A percentile compares a stretch with the other conserved stretches of the same genome.
phyloP scores from a whole-genome alignment of 805 yeast species.

The Metschnikowia cubensis region DNA sequence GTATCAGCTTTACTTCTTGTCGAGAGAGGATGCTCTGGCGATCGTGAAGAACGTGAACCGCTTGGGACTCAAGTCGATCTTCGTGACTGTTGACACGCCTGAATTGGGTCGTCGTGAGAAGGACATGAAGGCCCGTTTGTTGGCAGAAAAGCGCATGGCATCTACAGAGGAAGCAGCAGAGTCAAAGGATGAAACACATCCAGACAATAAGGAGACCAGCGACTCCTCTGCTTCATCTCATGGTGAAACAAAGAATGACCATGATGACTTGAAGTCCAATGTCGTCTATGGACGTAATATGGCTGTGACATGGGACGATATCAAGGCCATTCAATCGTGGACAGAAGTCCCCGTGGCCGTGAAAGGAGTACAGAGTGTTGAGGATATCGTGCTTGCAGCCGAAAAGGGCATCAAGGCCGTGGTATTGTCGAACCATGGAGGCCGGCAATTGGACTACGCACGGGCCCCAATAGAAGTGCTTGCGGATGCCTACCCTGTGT shows the following conservation, averaged over 20 bases:
- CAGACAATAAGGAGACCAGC: neutral
- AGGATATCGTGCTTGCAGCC: conserved; percentile 58
- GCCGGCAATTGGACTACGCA: conserved; percentile 80
- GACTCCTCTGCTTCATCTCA: conserved; percentile 1
- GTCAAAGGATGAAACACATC: neutral
- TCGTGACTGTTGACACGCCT: conserved; percentile 92
- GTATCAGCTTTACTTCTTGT: conserved; percentile 83
- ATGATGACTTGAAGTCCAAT: conserved; percentile 6
- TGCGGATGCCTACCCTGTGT: conserved; percentile 60
- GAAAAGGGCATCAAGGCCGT: conserved; percentile 58
- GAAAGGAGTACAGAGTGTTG: conserved; percentile 66
- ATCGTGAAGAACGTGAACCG: conserved; percentile 69
- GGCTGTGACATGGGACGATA: conserved; percentile 33
- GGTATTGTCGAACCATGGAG: conserved; percentile 86
- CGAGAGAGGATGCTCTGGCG: conserved; percentile 48
- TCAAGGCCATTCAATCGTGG: conserved; percentile 31
- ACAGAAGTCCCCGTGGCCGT: conserved; percentile 46
- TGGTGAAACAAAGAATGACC: conserved; percentile 6
- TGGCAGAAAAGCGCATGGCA: conserved; percentile 3
- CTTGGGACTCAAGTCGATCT: conserved; percentile 59
- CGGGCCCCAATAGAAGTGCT: conserved; percentile 74
- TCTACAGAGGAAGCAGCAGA: neutral
- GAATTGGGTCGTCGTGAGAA: conserved; percentile 59
- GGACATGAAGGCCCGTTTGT: conserved; percentile 44
- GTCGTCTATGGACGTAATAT: conserved; percentile 23